Base-by-base conservation (phyloP, 2,329 filamentous ascomycete species). In the Aspergillaceae sp. region DNA sequence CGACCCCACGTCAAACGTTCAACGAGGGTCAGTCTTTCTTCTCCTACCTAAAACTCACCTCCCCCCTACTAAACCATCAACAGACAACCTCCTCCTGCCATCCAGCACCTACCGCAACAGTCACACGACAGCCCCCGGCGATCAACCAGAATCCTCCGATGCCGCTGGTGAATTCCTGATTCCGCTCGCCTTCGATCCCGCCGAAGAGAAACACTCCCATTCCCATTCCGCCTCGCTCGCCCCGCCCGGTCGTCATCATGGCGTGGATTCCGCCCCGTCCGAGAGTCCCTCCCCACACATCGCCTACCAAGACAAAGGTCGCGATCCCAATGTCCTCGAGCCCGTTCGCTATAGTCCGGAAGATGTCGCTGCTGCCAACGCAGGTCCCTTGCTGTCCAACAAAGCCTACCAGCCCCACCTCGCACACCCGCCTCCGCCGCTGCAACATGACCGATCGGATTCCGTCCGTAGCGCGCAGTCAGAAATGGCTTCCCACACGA, bases 271-370 rank as follows among this genome's bases (percentile, higher is more conserved):
- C 62, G 67, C 51, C 54, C 71, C 54, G 59, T 74, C 55, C 6
- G 68, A 60, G 43, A 62, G 71, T 48, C 78, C 82, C 2, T 89
- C 87, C 10, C 87, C 89, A n/a, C 89, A 95, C 59, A 94, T 94
- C 57, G 86, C 88, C 26, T 94, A 89, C 62, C 88, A 94, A 63
- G 87, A 94, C 58, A 92, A 90, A 66, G 80, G 80, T 2, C 79
- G 86, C 40, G 76, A 80, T 49, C 68, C 75, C 4, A 82, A 82
- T 1, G 79, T 81, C 2, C 42, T 43, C 9, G 60, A 61, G 32
- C 41, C 56, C 6, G 44, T 47, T 35, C 59, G 56, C 19, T 63
- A 59, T 56, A 59, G 60, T 33, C 56, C 60, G 50, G 56, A 63
- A 28, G 59, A 54, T 6, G 48, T 46, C 26, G 53, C 47, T n/a